Percentiles rank a stretch among this genome's conserved stretches.
Evolutionary conservation across 176 grass and related monocot species (phyloP).

Genomic region (Tuctoria greenei): DNA sequence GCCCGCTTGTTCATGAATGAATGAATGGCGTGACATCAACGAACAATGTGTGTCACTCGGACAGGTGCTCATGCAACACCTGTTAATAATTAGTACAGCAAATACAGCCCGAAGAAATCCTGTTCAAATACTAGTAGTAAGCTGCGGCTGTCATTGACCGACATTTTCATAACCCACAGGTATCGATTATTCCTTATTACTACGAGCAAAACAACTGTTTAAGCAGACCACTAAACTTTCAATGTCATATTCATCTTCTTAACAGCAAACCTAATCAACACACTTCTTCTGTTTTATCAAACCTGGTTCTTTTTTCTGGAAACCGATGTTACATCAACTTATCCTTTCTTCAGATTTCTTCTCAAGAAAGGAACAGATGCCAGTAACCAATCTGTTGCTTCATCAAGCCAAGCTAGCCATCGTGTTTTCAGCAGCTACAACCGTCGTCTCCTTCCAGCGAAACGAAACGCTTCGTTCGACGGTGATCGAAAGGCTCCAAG

Average conservation of each 20-base stretch:
- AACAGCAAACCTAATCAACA: constrained; percentile 23
- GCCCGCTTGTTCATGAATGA: no score
- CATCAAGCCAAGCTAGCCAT: constrained; percentile 18
- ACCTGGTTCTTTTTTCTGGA: constrained; percentile 28
- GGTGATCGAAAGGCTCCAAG: constrained; percentile 33
- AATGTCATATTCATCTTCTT: constrained; percentile 21
- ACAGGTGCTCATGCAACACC: no score
- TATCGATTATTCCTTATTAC: constrained; percentile 42
- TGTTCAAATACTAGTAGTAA: no score
- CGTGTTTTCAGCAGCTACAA: constrained; percentile 22
- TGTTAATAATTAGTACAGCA: no score
- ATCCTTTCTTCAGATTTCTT: constrained; percentile 41
- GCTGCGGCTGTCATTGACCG: no score
- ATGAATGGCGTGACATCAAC: no score
- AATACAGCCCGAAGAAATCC: no score
- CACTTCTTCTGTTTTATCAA: constrained; percentile 3
- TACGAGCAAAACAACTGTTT: no score
- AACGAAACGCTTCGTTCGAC: constrained; percentile 18
- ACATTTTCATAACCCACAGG: no score
- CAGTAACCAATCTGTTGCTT: constrained; percentile 41
- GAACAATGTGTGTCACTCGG: no score
- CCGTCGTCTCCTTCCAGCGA: background rate
- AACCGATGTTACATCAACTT: constrained; percentile 46
- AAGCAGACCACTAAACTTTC: constrained; percentile 24
- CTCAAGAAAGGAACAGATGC: constrained; percentile 34